Evolutionary conservation across 305 asterid genomes (phyloP), one percentile per base, ranked within the genome.

Genomic region (Euphrasia arctica): DNA sequence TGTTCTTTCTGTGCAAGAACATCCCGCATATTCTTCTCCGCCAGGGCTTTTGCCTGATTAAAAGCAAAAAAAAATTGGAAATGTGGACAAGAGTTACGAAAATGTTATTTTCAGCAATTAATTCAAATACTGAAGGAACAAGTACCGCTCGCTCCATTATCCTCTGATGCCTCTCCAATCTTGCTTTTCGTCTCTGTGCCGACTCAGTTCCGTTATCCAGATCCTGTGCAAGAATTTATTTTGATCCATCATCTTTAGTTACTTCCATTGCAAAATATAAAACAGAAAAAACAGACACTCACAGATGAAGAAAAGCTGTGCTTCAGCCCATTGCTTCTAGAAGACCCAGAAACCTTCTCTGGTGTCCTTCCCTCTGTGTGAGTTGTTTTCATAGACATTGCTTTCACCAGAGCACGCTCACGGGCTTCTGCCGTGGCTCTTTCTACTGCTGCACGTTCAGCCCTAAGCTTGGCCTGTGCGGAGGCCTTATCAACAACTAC

Each of bases 381-480:
- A 73, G 72, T 65, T 72, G 72, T 64, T 72, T 83, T 92, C 68
- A 74, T 91, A 62, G 98, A 87, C 78, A 80, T 65, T 49, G 95
- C 96, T 80, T 90, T 94, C 78, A 85, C 93, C 39, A 87, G 80
- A 64, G 97, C 98, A 66, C 98, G 96, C 73, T 79, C 95, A 65
- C 96, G 96, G 66, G 98, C 98, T 84, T 92, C 98, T 58, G 86
- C 75, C 48, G 96, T 90, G 68, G 94, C 97, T 72, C 97, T 80
- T 73, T 90, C 98, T 47, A 92, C 97, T n/a, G 98, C 98, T 57
- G 98, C 96, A 67, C 97, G 95, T 75, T 91, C 98, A 48, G 88
- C 87, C 66, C 82, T 83, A 73, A 82, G 85, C 84, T 90, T 94
- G 62, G 95, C 90, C 64, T 70, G 90, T 43, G 39, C 64, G 65